Evolutionary conservation across 1,139 yeast species (phyloP).

Genomic region (Yamadazyma diddensiae): DNA sequence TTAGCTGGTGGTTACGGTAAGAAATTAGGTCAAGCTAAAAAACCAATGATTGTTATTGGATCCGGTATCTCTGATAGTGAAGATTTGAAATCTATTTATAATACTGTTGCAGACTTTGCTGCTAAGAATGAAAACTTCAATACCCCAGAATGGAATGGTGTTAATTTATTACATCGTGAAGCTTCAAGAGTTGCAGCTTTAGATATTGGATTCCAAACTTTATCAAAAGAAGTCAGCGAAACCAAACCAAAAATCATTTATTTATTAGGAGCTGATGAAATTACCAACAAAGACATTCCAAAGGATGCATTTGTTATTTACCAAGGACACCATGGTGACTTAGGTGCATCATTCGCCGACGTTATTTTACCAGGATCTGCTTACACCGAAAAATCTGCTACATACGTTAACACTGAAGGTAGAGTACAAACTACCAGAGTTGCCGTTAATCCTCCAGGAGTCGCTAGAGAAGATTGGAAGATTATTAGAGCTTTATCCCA

Average conservation of each 20-base stretch:
- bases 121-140: slow-evolving; percentile 58
- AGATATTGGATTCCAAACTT: slow-evolving; percentile 74
- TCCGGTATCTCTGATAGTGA: slow-evolving; percentile 72
- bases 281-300: slow-evolving; percentile 68
- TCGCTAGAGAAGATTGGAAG: slow-evolving; percentile 92
- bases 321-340: slow-evolving; percentile 92
- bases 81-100: slow-evolving; percentile 64
- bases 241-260: slow-evolving; percentile 73
- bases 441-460: slow-evolving; percentile 88
- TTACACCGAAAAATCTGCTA: slow-evolving; percentile 83
- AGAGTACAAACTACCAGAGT: slow-evolving; percentile 85
- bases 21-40: slow-evolving; percentile 63
- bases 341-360: slow-evolving; percentile 86
- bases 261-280: slow-evolving; percentile 83
- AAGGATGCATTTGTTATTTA: slow-evolving; percentile 84
- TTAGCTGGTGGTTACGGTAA: slow-evolving; percentile 68
- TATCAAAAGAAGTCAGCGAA: slow-evolving; percentile 44
- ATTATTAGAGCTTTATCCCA: slow-evolving; percentile 81
- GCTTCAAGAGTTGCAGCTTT: slow-evolving; percentile 86
- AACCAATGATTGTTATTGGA: slow-evolving; percentile 80
- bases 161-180: slow-evolving; percentile 78
- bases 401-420: slow-evolving; percentile 91
- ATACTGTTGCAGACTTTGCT: slow-evolving; percentile 63
- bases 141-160: slow-evolving; percentile 79
- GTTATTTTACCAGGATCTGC: slow-evolving; percentile 87